Percentiles rank a stretch among this genome's conserved stretches.
phyloP scores from a whole-genome alignment of 2,329 filamentous ascomycete genomes.

The Paramyrothecium sp. region DNA sequence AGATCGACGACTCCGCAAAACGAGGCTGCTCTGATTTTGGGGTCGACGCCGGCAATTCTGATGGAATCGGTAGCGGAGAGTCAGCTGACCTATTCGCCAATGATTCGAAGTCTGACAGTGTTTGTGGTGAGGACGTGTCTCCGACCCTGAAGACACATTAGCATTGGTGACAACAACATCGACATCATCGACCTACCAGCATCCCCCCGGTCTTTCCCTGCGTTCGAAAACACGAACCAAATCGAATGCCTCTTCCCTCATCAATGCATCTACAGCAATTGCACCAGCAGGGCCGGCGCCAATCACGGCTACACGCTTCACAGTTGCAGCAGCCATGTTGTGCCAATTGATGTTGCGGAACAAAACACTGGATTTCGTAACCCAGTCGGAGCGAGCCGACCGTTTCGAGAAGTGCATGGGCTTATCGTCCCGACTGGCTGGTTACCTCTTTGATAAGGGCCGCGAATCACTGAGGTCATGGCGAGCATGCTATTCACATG shows the following conservation, averaged over 20 bases:
- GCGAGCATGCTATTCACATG: no score
- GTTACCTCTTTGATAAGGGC: no score
- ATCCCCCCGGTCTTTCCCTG: conserved; percentile 57
- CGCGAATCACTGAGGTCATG: no score
- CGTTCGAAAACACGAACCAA: conserved; percentile 61
- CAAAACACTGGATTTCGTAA: no score
- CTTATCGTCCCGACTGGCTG: no score
- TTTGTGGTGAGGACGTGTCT: conserved; percentile 33
- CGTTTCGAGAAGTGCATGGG: no score
- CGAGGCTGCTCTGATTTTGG: conserved; percentile 42
- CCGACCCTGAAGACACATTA: conserved; percentile 37
- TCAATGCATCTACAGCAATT: conserved; percentile 59
- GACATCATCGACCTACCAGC: conserved; percentile 46
- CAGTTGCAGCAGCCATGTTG: conserved; percentile 9
- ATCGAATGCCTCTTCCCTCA: conserved; percentile 57
- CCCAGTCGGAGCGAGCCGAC: neutral
- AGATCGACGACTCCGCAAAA: conserved; percentile 58
- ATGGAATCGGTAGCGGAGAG: conserved; percentile 43
- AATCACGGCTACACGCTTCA: conserved; percentile 53
- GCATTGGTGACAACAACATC: neutral
- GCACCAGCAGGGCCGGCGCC: conserved; percentile 60
- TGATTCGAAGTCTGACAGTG: conserved; percentile 40
- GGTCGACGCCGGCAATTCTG: conserved; percentile 42
- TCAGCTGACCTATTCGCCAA: conserved; percentile 51
- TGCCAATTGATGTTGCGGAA: no score